Evolutionary conservation across 306 rosid species (phyloP), one percentile per base, ranked within the genome.

Genomic region (Abrus pulchellus): DNA sequence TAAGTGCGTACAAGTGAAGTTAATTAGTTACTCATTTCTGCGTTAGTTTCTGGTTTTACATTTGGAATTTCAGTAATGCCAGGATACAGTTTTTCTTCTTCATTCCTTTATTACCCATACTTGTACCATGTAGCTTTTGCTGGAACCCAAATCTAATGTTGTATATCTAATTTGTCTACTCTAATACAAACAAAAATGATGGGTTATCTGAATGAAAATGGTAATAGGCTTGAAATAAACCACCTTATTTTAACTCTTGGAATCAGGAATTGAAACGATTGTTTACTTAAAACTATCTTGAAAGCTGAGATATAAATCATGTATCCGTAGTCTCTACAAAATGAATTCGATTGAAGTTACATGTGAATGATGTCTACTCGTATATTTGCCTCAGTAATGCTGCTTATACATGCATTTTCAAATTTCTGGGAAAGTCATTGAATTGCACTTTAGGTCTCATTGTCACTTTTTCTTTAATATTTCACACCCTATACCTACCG

Each of bases 111-210:
- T 62, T 27, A 38, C 57, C 56, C 73, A 57, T 32, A 27, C 36
- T 57, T 29, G 66, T 60, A 83, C 70, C 62, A 33, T 27, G 57
- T 52, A 45, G 50, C 47, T 30, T 20, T 74, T 59, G 81, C 49
- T 79, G 63, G 50, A 45, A 66, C 73, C 72, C 12, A 53, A 53
- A 45, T 59, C 78, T 28, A 3, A n/a, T 68, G 20, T 54, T 36
- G 34, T 57, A 71, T 29, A 43, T 73, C 29, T 28, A 62, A 59
- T 38, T 70, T 70, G 71, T 72, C 54, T 14, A 50, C 56, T 61
- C 62, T 34, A 60, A 57, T 62, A 72, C 66, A 38, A 48, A 72
- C 65, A 71, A 61, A 36, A 40, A 62, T 80, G 66, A 71, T 68
- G 68, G 33, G 20, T 77, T 67, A 66, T 66, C 40, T 78, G 56